Evolutionary conservation across 495 filamentous ascomycete species (phyloP).

Genomic region (Alectoria sarmentosa): DNA sequence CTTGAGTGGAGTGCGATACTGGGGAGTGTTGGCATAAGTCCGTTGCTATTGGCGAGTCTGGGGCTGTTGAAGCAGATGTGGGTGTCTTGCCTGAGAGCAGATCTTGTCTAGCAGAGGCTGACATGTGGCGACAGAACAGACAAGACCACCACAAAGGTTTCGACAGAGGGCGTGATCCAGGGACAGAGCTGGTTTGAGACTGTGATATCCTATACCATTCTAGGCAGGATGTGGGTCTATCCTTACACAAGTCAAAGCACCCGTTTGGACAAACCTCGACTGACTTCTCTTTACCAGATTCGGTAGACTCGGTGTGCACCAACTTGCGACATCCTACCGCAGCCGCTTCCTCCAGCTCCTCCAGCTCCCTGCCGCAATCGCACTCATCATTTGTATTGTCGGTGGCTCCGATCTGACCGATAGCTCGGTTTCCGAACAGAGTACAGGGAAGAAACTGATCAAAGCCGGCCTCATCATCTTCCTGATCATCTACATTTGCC

Average conservation of each 20-base stretch:
- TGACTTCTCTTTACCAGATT: not conserved
- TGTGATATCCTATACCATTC: not conserved
- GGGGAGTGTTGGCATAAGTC: constrained; percentile 16
- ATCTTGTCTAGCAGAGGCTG: not conserved
- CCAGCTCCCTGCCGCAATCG: constrained; percentile 12
- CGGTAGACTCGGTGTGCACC: not conserved
- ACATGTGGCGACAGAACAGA: not conserved
- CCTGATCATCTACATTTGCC: constrained; percentile 18
- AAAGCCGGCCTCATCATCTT: constrained; percentile 21
- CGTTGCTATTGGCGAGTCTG: constrained; percentile 21
- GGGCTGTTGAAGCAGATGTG: constrained; percentile 21
- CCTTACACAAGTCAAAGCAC: not conserved
- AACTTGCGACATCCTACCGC: constrained; percentile 3
- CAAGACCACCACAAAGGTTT: not conserved
- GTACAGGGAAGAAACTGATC: constrained; percentile 12
- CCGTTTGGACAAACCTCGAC: not conserved
- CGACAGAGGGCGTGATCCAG: not conserved
- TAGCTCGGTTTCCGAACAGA: not conserved
- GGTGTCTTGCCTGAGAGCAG: not conserved
- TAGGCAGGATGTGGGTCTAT: not conserved
- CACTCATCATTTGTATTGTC: constrained; percentile 17
- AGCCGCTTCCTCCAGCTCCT: constrained; percentile 14
- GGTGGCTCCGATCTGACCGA: constrained; percentile 15
- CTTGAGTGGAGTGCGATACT: constrained; percentile 18
- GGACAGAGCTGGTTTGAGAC: not conserved